Conservation (phyloP, 371 early-diverging fungal species). For the Caulochytrium protostelioides region DNA sequence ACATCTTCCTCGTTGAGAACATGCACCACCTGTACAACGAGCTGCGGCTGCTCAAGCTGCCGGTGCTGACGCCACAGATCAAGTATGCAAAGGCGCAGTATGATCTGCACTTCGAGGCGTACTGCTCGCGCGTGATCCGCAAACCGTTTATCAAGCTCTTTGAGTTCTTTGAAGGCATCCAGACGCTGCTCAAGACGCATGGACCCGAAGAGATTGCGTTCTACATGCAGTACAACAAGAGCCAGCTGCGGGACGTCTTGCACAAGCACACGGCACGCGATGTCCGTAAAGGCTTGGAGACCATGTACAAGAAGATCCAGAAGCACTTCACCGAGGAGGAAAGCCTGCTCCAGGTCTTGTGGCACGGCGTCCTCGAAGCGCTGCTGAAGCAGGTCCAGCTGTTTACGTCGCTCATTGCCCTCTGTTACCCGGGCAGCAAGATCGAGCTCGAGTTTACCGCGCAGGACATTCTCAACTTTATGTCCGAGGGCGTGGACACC, state of each 20-base stretch:
- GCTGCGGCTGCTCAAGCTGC: slow-evolving; percentile 39
- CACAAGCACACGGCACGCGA: slow-evolving; percentile 59
- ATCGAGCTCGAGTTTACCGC: slow-evolving; percentile 67
- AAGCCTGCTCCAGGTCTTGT: slow-evolving; percentile 54
- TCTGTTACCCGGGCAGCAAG: slow-evolving; percentile 68
- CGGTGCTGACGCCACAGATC: slow-evolving; percentile 45
- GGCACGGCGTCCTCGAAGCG: slow-evolving; percentile 78
- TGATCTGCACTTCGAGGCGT: slow-evolving; percentile 54
- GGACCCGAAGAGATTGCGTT: slow-evolving; percentile 64
- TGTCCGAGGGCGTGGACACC: too few species aligned
- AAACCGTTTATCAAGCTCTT: slow-evolving; percentile 65
- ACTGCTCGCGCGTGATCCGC: slow-evolving; percentile 63
- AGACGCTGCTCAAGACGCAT: slow-evolving; percentile 46
- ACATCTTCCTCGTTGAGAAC: slow-evolving; percentile 68
- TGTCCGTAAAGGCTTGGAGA: slow-evolving; percentile 56
- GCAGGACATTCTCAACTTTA: too few species aligned
- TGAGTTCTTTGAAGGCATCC: slow-evolving; percentile 89
- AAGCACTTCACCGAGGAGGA: slow-evolving; percentile 77
- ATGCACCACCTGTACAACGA: slow-evolving; percentile 74
- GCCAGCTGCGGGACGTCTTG: slow-evolving; percentile 61
- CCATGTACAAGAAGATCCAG: slow-evolving; percentile 69
- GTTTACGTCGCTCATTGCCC: slow-evolving; percentile 51
- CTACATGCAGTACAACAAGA: slow-evolving; percentile 64
- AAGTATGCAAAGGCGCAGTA: slow-evolving; percentile 66
- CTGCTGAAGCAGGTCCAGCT: slow-evolving; percentile 55